Conservation (phyloP, 2,329 filamentous ascomycete species). For the Aspergillus sp. region DNA sequence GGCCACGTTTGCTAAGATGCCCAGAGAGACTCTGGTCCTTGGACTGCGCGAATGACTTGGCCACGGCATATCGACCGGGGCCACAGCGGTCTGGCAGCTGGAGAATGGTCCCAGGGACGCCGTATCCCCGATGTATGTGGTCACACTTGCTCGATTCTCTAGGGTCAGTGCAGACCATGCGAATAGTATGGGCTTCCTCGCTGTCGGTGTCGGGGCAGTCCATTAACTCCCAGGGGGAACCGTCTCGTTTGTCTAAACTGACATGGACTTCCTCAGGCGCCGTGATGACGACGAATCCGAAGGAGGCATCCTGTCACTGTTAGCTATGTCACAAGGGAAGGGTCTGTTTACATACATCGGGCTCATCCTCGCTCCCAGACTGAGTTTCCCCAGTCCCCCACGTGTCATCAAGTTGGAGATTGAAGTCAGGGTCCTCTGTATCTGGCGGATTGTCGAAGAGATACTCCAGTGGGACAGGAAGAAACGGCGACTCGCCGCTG, state of each 20-base stretch:
- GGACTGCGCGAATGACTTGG: constrained; percentile 26
- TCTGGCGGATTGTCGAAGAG: constrained; percentile 24
- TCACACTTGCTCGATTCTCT: constrained; percentile 38
- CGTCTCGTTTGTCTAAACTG: constrained; percentile 44
- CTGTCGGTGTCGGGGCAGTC: constrained; percentile 31
- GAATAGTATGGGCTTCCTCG: constrained; percentile 35
- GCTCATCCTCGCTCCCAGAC: constrained; percentile 27
- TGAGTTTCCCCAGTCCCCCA: constrained; percentile 19
- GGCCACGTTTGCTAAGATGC: constrained; percentile 18
- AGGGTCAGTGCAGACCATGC: constrained; percentile 40
- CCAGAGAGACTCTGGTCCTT: constrained; percentile 23
- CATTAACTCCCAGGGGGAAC: constrained; percentile 48
- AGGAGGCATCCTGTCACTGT: constrained; percentile 8
- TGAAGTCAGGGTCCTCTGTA: constrained; percentile 29
- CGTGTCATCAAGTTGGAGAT: constrained; percentile 30
- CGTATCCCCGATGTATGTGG: constrained; percentile 38
- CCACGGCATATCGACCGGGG: constrained; percentile 43
- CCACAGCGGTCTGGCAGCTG: constrained; percentile 46
- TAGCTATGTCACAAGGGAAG: neutral
- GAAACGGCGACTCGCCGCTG: constrained; percentile 1
- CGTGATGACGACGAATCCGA: constrained; percentile 11
- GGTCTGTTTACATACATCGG: neutral
- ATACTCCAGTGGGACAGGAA: constrained; percentile 22
- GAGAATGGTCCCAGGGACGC: constrained; percentile 40
- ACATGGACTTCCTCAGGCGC: constrained; percentile 34